Base-by-base conservation (phyloP, 192 early-diverging fungal genomes). In the Linnemannia zychae region DNA sequence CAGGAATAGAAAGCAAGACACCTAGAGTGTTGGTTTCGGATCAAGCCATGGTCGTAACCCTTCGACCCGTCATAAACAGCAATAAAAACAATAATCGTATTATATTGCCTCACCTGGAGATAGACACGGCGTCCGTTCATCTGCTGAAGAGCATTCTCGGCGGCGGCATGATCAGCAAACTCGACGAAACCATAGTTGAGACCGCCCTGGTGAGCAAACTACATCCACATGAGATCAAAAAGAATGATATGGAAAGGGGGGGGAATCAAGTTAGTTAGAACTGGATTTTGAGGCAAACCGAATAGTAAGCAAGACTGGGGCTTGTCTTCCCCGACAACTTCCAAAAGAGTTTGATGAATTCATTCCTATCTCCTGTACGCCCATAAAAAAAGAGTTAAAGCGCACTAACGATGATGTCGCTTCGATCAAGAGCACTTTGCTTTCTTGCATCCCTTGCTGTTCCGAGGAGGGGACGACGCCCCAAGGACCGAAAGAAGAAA, bases 151-250 rank as follows among this genome's bases (percentile, higher is more conserved):
- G 96, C 96, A 53, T 83, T 68, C 31, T 95, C 93, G 49, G 97
- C 97, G 50, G 90, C 82, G 73, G 90, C 87, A 81, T 93, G 93
- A 53, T 94, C 93, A 72, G 85, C 85, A 90, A 92, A 96, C 82
- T 96, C 96, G 68, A 98, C 94, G 88, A 98, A 98, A 18, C 96
- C 97, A 88, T 96, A 98, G 90, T 96, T 96, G 73, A 96, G 86
- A 20, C 93, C 94, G 65, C 90, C 92, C 67, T 93, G 92, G 38
- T 87, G 85, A 36, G 77, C 83, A 86, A 91, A 91, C 90, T 93
- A 90, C n/a, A 9, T 7, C 3, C 28, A 31, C 2, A 15, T 31
- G 28, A 12, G 12, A 2, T 28, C 24, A 13, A 4, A 13, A 63
- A 28, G 9, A 31, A 31, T 15, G 57, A 63, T 63, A 24, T 16